Evolutionary conservation across 2,329 filamentous ascomycete genomes (phyloP).

Genomic region (Paracamarosporium sp.): DNA sequence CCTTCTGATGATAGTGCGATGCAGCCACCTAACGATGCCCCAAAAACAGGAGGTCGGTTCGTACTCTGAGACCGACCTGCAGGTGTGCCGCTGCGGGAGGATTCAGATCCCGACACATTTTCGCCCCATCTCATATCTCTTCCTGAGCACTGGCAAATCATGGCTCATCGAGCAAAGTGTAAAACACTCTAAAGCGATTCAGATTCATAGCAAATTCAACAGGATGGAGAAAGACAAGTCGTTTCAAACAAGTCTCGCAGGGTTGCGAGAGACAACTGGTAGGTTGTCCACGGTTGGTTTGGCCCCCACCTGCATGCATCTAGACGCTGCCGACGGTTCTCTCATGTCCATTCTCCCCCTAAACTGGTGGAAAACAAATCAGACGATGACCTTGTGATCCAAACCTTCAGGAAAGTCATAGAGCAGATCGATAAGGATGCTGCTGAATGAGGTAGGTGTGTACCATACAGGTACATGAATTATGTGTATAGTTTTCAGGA

Average conservation of each 20-base stretch:
- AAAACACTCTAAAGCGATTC: not conserved
- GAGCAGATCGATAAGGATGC: not conserved
- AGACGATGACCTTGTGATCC: not conserved
- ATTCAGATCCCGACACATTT: not conserved
- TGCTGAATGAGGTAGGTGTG: not conserved
- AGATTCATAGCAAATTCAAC: no score
- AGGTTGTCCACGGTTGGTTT: no score
- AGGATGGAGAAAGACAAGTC: no score
- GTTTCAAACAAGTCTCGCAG: no score
- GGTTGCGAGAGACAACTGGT: no score
- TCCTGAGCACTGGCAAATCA: not conserved
- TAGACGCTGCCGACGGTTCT: no score
- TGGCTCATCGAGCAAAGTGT: not conserved
- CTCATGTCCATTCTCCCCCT: not conserved
- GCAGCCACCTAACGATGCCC: not conserved
- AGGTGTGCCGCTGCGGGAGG: not conserved
- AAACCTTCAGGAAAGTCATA: not conserved
- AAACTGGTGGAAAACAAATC: not conserved
- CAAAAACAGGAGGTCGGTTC: no score
- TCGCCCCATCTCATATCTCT: not conserved
- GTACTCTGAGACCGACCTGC: not conserved
- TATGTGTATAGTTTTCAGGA: slow-evolving; percentile 25
- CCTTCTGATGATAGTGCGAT: not conserved
- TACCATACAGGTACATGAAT: slow-evolving; percentile 18
- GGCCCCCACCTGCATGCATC: no score